Percentiles rank a stretch among this genome's conserved stretches.
Conservation (phyloP, 2,329 filamentous ascomycete species). For the Colletotrichum siamense region DNA sequence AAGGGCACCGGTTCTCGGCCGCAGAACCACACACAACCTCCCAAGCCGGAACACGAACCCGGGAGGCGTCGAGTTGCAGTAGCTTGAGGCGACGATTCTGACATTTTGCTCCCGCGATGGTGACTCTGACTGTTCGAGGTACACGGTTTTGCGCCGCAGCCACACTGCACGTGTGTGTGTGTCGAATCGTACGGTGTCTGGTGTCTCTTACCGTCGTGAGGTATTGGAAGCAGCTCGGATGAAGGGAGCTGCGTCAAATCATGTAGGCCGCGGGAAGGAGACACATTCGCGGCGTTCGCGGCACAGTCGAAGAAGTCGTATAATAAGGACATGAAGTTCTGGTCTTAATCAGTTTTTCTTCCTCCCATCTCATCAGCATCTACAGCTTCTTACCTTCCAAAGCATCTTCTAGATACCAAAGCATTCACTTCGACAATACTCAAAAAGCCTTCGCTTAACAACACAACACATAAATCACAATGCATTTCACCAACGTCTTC, state of each 20-base stretch:
- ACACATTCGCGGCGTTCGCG: neutral
- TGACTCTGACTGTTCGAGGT: neutral
- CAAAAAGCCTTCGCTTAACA: neutral
- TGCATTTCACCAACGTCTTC: slow-evolving; percentile 42
- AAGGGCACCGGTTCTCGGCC: neutral
- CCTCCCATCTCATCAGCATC: slow-evolving; percentile 4
- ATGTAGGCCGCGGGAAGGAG: no score
- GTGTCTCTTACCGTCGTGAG: neutral
- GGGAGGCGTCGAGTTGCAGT: neutral
- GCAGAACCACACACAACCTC: neutral
- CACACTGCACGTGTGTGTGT: neutral
- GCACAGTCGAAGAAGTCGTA: neutral
- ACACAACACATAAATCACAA: neutral
- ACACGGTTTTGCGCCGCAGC: neutral
- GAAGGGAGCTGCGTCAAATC: neutral
- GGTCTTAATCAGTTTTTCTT: neutral
- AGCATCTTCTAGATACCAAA: neutral
- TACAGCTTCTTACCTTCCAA: neutral
- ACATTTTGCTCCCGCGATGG: neutral
- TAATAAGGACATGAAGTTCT: neutral
- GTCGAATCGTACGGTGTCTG: neutral
- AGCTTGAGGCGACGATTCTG: neutral
- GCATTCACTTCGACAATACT: neutral
- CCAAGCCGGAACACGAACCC: neutral
- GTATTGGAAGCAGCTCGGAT: neutral